phyloP scores from a whole-genome alignment of 2,329 filamentous ascomycete species.

The Dactylella cylindrospora region DNA sequence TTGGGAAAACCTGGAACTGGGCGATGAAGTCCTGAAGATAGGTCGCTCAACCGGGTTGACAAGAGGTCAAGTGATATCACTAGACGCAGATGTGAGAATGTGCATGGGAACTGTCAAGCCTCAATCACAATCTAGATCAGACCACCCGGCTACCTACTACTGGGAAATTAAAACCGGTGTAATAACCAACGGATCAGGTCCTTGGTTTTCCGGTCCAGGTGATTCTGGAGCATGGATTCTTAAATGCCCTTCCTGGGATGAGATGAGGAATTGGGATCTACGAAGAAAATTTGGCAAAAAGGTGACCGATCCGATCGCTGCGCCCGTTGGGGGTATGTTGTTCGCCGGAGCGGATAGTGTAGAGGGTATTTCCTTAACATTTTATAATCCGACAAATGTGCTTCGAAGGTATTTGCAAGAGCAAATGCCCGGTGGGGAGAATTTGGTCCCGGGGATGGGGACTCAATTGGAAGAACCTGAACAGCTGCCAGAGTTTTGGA shows the following conservation, averaged over 20 bases:
- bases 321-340: conserved; percentile 30
- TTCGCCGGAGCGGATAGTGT: conserved; percentile 41
- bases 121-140: too few relatives aligned
- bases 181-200: conserved; percentile 18
- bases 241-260: conserved; percentile 13
- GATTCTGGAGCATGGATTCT: conserved; percentile 33
- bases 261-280: conserved; percentile 33
- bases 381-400: conserved; percentile 26
- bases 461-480: neutral
- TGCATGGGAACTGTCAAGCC: conserved; percentile 9
- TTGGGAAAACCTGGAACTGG: conserved; percentile 14
- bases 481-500: conserved; percentile 1
- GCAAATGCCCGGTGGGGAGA: conserved; percentile 6
- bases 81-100: conserved; percentile 25
- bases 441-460: conserved; percentile 18
- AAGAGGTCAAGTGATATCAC: conserved; percentile 17
- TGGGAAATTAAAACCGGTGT: conserved; percentile 25
- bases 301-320: conserved; percentile 17
- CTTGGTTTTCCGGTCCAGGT: conserved; percentile 28
- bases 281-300: neutral
- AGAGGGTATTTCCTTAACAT: conserved; percentile 34
- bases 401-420: conserved; percentile 5
- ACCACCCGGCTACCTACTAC: neutral
- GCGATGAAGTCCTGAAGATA: conserved; percentile 25
- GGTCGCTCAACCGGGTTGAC: conserved; percentile 32